Evolutionary conservation across 2,329 filamentous ascomycete genomes (phyloP).

Genomic region (Sarocladiaceae sp.): DNA sequence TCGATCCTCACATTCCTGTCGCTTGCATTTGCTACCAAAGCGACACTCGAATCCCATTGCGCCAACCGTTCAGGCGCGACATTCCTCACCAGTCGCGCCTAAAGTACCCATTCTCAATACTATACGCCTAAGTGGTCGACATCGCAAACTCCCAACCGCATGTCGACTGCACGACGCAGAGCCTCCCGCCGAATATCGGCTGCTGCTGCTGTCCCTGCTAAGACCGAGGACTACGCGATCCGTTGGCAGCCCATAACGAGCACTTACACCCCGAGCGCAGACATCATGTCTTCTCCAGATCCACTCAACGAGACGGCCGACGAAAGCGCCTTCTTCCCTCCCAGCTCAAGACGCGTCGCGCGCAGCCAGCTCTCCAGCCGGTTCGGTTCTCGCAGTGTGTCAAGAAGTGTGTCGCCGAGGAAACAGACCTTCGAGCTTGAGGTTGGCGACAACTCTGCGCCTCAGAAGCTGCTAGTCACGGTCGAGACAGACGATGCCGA

Average conservation of each 20-base stretch:
- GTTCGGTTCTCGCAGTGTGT: constrained; percentile 10
- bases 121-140: constrained; percentile 3
- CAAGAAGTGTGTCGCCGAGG: constrained; percentile 38
- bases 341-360: constrained; percentile 35
- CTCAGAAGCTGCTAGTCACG: constrained; percentile 48
- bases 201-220: background rate
- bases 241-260: constrained; percentile 30
- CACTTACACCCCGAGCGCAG: constrained; percentile 31
- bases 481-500: constrained; percentile 43
- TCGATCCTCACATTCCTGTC: constrained; percentile 5
- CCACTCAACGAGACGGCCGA: constrained; percentile 37
- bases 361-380: constrained; percentile 34
- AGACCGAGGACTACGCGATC: constrained; percentile 21
- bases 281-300: constrained; percentile 45
- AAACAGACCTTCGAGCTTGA: constrained; percentile 53
- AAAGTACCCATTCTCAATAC: background rate
- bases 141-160: background rate
- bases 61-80: background rate
- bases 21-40: background rate
- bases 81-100: constrained; percentile 8
- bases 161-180: constrained; percentile 10
- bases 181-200: constrained; percentile 7
- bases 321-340: constrained; percentile 26
- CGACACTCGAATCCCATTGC: too few relatives aligned
- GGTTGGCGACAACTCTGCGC: constrained; percentile 42